Evolutionary conservation across 495 filamentous ascomycete genomes (phyloP), one percentile per base, ranked within the genome.

Genomic region (Pyrenula aspistea): DNA sequence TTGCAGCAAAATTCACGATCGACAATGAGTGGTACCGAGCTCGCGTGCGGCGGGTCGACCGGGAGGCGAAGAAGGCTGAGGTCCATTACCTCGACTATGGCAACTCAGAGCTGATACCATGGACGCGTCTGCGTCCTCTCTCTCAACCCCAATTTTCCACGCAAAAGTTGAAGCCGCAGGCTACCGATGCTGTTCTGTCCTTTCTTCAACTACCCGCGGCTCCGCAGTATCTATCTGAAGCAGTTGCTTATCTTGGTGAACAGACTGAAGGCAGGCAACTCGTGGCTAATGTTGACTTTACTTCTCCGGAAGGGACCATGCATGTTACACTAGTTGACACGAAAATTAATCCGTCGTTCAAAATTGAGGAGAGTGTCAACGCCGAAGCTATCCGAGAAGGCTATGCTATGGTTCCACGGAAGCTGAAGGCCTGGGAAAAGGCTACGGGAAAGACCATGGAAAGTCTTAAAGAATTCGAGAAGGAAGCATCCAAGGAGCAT

Each of bases 51-150:
- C 85, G 92, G 60, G 95, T 95, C 70, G 93, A 99, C 69, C 90
- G 93, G 58, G 79, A 88, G 36, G 84, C 84, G 60, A 86, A 94
- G 75, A 82, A 85, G 59, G 86, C 90, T 11, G 91, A 97, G 70
- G 83, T 99, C 2, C 68, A 91, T 12, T 99, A 96, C 73, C 82
- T 97, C 60, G 94, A 99, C 71, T 99, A 92, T 68, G 94, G 94
- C 58, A 97, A 99, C 77, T 84, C 82, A 21, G 94, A 97, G 73
- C 81, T 81, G 63, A 73, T 92, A 36, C 83, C 90, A 2, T 97
- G 90, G 89, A 81, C 82, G 10, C 74, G 76, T 51, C 83, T 99
- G 22, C 85, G 93, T 22, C 81, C 91, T 24, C 77, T 97, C 24
- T 77, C 78, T 53, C 83, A 88, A 63, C 69, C 84, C 2, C 85